Evolutionary conservation across 768 basidiomycete species (phyloP).

Genomic region (Tricholoma matsutake): DNA sequence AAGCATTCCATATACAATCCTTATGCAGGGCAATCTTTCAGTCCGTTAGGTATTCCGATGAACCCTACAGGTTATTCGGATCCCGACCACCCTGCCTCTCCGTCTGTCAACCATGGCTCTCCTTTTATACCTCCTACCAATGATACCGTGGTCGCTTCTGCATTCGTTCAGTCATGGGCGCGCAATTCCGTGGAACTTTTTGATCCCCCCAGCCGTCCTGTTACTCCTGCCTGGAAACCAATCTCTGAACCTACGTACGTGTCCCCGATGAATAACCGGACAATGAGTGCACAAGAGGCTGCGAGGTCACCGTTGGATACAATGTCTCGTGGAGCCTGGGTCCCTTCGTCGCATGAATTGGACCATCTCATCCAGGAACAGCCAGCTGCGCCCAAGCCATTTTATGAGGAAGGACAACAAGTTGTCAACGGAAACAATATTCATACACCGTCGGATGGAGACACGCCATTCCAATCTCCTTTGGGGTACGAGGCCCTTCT

Average conservation of each 20-base stretch:
- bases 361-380: not conserved
- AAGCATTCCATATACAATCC: not conserved
- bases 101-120: not conserved
- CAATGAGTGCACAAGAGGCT: not conserved
- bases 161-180: not conserved
- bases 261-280: not conserved
- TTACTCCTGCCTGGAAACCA: not conserved
- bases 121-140: not conserved
- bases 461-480: conserved; percentile 20
- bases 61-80: not conserved
- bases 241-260: not conserved
- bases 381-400: not conserved
- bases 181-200: not conserved
- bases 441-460: not conserved
- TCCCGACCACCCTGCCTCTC: not conserved
- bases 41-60: too few species aligned
- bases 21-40: not conserved
- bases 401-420: not conserved
- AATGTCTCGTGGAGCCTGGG: not conserved
- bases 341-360: not conserved
- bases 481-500: conserved; percentile 29
- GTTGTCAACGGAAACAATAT: not conserved
- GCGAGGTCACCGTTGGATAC: not conserved
- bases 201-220: not conserved
- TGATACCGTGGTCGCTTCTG: not conserved